Evolutionary conservation across 108 stramenopile species (phyloP), one percentile per base, ranked within the genome.

Genomic region (Cyclotella choctawhatcheeana): DNA sequence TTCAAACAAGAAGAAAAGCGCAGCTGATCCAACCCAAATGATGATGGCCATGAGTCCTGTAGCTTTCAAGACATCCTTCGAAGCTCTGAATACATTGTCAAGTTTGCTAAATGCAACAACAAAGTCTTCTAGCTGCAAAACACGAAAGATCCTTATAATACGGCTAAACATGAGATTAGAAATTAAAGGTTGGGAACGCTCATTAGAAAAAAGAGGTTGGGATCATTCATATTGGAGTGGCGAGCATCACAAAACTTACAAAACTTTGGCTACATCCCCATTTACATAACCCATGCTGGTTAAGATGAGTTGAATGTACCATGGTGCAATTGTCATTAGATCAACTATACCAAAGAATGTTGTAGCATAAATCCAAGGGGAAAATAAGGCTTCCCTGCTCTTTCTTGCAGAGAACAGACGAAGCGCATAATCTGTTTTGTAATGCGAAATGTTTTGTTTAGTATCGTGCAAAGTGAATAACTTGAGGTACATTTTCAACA

Each of bases 291-390:
- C 90, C 20, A 69, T 78, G 17, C 44, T 73, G 14, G 83, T 22
- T 52, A 93, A 63, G 18, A 80, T 59, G 48, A 74, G 55, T 72
- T 93, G 83, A 20, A 93, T 69, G 63, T 89, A 97, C 94, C 94
- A 97, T 1, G 96, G 96, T 12, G 82, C 81, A 31, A 93, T 90
- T 16, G 92, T 89, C 8, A 92, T 50, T 6, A 97, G 59, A 64
- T 97, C 96, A 32, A 95, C 93, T 44, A 97, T 86, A n/a, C 96
- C 96, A 64, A 93, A 95, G 73, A 97, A 97, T 17, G 94, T 93
- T 33, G 83, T 89, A 3, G 91, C 82, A 59, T 95, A 97, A 2
- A 82, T 75, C 76, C 51, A 86, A 26, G 89, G 74, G 26, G 89
- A 89, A 74, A 85, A 93, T 26, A 92, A 67, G 14, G 93, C 91